These are phyloP conservation scores for Salix viminalis DNA, from an alignment of 345 rosid genomes.

Conservation along the genomic window DNA sequence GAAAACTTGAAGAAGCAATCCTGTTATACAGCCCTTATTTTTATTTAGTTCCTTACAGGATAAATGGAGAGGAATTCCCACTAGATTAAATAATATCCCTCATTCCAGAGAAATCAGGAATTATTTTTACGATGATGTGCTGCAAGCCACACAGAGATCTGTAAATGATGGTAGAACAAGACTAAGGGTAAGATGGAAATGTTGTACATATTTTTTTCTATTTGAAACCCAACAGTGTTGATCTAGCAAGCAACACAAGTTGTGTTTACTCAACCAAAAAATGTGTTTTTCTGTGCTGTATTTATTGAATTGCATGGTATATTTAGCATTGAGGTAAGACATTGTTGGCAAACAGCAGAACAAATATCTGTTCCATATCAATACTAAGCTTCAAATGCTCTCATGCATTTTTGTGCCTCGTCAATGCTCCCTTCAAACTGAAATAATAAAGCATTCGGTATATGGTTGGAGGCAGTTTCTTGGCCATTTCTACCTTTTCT, in stretches of 20 bases:
- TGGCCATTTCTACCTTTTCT: too few species aligned
- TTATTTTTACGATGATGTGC: conserved; percentile 85
- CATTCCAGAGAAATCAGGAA: conserved; percentile 89
- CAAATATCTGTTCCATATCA: too few species aligned
- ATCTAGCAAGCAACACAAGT: background rate
- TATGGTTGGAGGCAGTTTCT: too few species aligned
- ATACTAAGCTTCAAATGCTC: too few species aligned
- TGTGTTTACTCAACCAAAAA: background rate
- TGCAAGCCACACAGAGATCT: conserved; percentile 68
- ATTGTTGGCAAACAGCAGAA: too few species aligned
- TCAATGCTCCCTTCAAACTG: too few species aligned
- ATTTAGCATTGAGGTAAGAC: background rate
- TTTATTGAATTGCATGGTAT: background rate
- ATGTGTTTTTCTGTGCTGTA: background rate
- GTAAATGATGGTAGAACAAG: conserved; percentile 66
- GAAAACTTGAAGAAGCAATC: conserved; percentile 7
- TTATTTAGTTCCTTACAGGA: conserved; percentile 50
- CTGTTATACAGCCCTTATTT: conserved; percentile 29
- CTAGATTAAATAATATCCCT: conserved; percentile 85
- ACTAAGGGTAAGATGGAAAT: conserved; percentile 52
- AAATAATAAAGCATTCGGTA: too few species aligned
- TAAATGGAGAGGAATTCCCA: conserved; percentile 92
- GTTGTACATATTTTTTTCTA: background rate
- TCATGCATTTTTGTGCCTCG: too few species aligned
- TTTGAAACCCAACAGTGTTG: background rate